phyloP scores from a whole-genome alignment of 768 basidiomycete species.

The Termitomyces sp. region DNA sequence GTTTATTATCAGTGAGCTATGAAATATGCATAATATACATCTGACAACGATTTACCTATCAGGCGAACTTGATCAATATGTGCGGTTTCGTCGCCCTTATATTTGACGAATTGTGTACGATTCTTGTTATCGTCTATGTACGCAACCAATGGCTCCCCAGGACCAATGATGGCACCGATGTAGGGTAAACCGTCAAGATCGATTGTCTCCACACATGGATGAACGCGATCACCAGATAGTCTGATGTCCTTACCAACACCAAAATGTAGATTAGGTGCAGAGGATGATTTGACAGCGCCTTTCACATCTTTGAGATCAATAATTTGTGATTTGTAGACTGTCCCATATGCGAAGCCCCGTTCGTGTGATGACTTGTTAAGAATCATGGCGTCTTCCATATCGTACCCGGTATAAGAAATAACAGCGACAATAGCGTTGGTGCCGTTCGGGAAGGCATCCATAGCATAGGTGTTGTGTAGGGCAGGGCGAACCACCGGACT shows the following conservation, averaged over 20 bases:
- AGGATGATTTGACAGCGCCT: constrained; percentile 52
- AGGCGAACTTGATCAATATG: constrained; percentile 90
- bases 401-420: constrained; percentile 99
- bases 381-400: constrained; percentile 99
- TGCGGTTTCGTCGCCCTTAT: constrained; percentile 91
- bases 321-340: constrained; percentile 91
- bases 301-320: constrained; percentile 82
- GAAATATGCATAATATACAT: constrained; percentile 1
- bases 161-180: constrained; percentile 59
- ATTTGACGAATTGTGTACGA: constrained; percentile 82
- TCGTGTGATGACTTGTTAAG: constrained; percentile 98
- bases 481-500: constrained; percentile 90
- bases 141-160: constrained; percentile 80
- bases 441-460: constrained; percentile 98
- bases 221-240: constrained; percentile 37
- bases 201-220: constrained; percentile 44
- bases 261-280: constrained; percentile 79
- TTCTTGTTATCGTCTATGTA: constrained; percentile 84
- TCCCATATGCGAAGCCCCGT: constrained; percentile 94
- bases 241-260: constrained; percentile 77
- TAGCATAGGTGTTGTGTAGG: constrained; percentile 90
- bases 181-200: constrained; percentile 83
- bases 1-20: neutral
- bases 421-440: constrained; percentile 99
- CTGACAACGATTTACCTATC: constrained; percentile 49